These are phyloP conservation scores for Macaranga tanarius DNA, from an alignment of 441 rosid genomes.

Conservation along the genomic window DNA sequence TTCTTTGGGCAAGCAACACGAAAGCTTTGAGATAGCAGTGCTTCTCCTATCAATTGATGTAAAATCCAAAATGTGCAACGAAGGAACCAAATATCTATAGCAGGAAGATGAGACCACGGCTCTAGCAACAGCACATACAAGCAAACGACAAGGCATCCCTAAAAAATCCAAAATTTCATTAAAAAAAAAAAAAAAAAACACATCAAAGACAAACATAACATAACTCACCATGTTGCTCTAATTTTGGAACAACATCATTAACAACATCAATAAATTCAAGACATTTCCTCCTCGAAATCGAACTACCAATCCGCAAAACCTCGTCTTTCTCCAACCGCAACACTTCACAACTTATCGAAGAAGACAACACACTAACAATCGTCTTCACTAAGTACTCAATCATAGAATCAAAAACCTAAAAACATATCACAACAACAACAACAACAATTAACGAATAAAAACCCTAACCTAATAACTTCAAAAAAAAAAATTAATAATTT, in stretches of 20 bases:
- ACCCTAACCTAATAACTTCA: not conserved
- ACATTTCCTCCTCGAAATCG: slow-evolving; percentile 36
- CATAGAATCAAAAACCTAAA: slow-evolving; percentile 61
- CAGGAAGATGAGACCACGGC: slow-evolving; percentile 48
- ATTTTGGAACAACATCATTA: slow-evolving; percentile 37
- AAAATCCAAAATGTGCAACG: slow-evolving; percentile 21
- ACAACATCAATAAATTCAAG: slow-evolving; percentile 48
- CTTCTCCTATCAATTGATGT: slow-evolving; percentile 32
- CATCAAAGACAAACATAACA: not conserved
- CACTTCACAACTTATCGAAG: slow-evolving; percentile 48
- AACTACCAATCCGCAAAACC: slow-evolving; percentile 54
- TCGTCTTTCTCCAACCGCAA: slow-evolving; percentile 42
- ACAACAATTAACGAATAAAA: not conserved
- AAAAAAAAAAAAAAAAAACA: not conserved
- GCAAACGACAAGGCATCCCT: slow-evolving; percentile 41
- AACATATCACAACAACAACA: not conserved
- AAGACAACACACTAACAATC: slow-evolving; percentile 47
- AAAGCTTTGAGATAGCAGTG: slow-evolving; percentile 40
- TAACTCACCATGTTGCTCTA: slow-evolving; percentile 49
- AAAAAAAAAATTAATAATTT: not conserved
- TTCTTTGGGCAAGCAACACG: slow-evolving; percentile 42
- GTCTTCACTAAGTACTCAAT: slow-evolving; percentile 54
- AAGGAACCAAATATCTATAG: slow-evolving; percentile 29
- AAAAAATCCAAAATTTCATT: slow-evolving; percentile 11
- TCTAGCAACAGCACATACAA: slow-evolving; percentile 49